Evolutionary conservation across 139 green algal species (phyloP), one percentile per base, ranked within the genome.

Genomic region (Chlamydomonas incerta): DNA sequence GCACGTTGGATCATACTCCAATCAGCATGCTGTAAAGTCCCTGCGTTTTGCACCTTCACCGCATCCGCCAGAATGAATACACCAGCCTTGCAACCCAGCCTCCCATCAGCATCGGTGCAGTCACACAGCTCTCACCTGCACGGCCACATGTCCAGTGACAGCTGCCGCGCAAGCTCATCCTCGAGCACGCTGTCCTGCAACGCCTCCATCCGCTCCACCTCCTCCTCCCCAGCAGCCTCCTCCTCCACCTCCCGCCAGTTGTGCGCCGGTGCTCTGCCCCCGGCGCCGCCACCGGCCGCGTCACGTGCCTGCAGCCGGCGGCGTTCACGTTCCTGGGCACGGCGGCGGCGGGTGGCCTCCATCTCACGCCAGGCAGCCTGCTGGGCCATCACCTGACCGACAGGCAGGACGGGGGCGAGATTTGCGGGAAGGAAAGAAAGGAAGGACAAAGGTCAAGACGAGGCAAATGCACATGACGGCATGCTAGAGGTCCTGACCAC

Each of bases 91-190:
- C n/a, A n/a, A n/a, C n/a, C n/a, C n/a, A n/a, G n/a, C n/a, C n/a
- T 34, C 28, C 28, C 5, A 37, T 6, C 26, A 21, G 23, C 58
- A 66, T 65, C 73, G n/a, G n/a, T 47, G 26, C 29, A 35, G 17
- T 26, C 57, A 58, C 57, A 11, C 50, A 55, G 2, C 24, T 31
- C 50, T 35, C 28, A 72, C 82, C 60, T 71, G 72, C 72, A 87
- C 17, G 75, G 83, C 81, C 88, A 84, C 74, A 86, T 86, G 37
- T 83, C 77, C 47, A 89, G 84, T 2, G 88, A 67, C 55, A 92
- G 80, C 52, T 35, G 17, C 28, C 15, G 1, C 23, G 88, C 84
- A 67, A 92, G 46, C 34, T 26, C 18, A 3, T 92, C 84, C 74
- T 92, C 66, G 21, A 90, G 57, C n/a, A 13, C n/a, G 6, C 58